Conservation (phyloP, 2,329 filamentous ascomycete species). For the Aspergillus sergii region DNA sequence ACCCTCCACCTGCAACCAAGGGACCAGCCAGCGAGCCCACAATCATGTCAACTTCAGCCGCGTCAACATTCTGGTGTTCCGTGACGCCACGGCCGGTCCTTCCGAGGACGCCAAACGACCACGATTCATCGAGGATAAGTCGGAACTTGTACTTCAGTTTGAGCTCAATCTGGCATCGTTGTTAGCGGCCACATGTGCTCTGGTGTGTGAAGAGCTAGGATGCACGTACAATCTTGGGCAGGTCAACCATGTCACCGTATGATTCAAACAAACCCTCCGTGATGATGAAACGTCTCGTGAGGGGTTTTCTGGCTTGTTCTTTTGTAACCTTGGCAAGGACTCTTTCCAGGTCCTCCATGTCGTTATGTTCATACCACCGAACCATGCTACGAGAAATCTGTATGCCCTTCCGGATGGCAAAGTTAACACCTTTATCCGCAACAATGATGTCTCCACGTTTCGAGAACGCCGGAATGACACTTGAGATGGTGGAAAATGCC, state of each 20-base stretch:
- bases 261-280: conserved; percentile 95
- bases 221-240: conserved; percentile 75
- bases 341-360: conserved; percentile 88
- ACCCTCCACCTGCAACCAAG: conserved; percentile 89
- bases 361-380: conserved; percentile 92
- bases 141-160: conserved; percentile 98
- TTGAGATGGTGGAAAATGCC: conserved; percentile 94
- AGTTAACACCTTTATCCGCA: conserved; percentile 90
- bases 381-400: conserved; percentile 91
- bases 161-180: conserved; percentile 68
- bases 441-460: conserved; percentile 98
- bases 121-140: conserved; percentile 94
- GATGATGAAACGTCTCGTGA: conserved; percentile 92
- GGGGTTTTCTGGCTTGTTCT: conserved; percentile 83
- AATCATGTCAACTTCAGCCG: conserved; percentile 94
- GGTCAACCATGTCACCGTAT: conserved; percentile 78
- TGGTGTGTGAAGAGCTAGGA: background rate
- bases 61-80: conserved; percentile 94
- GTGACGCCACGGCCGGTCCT: conserved; percentile 89
- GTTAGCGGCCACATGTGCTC: background rate
- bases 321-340: conserved; percentile 83
- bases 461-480: conserved; percentile 93
- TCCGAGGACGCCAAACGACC: conserved; percentile 93
- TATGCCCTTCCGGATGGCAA: conserved; percentile 88
- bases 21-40: conserved; percentile 88